A percentile compares a stretch with the other conserved stretches of the same genome.
phyloP scores from a whole-genome alignment of 2,329 filamentous ascomycete genomes.

The Fusarium sp. region DNA sequence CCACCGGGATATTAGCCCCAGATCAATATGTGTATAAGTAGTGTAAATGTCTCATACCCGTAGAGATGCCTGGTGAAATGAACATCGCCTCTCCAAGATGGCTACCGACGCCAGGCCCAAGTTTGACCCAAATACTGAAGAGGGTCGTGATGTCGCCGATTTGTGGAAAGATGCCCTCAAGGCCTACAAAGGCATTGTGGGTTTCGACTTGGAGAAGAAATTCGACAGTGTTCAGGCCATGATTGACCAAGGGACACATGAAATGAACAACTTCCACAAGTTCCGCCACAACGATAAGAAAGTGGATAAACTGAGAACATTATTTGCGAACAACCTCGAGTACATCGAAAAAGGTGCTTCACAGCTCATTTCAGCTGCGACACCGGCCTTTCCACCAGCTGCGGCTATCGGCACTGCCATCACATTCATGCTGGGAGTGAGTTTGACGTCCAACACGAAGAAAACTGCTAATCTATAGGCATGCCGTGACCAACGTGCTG shows the following conservation, averaged over 20 bases:
- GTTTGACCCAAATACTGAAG: constrained; percentile 39
- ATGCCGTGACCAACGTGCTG: constrained; percentile 52
- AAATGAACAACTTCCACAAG: constrained; percentile 53
- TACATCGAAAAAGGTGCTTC: constrained; percentile 51
- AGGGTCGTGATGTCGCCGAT: constrained; percentile 51
- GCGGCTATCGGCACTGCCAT: constrained; percentile 55
- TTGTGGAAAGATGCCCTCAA: constrained; percentile 53
- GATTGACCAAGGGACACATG: constrained; percentile 45
- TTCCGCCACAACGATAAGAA: constrained; percentile 54
- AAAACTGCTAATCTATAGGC: constrained; percentile 37
- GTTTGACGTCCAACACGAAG: not conserved
- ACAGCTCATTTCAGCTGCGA: constrained; percentile 51
- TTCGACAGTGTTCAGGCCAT: constrained; percentile 49
- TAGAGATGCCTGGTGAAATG: not conserved
- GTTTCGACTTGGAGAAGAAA: constrained; percentile 51
- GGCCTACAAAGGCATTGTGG: constrained; percentile 53
- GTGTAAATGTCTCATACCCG: not conserved
- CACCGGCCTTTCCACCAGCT: constrained; percentile 52
- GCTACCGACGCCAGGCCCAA: not conserved
- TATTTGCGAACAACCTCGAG: constrained; percentile 51
- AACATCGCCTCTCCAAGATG: not conserved
- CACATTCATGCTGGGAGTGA: constrained; percentile 51
- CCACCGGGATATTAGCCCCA: no score
- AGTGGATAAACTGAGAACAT: constrained; percentile 51
- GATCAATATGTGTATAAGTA: not conserved